Evolutionary conservation across 805 yeast genomes (phyloP), one percentile per base, ranked within the genome.

Genomic region (Wickerhamomyces xylosicus): DNA sequence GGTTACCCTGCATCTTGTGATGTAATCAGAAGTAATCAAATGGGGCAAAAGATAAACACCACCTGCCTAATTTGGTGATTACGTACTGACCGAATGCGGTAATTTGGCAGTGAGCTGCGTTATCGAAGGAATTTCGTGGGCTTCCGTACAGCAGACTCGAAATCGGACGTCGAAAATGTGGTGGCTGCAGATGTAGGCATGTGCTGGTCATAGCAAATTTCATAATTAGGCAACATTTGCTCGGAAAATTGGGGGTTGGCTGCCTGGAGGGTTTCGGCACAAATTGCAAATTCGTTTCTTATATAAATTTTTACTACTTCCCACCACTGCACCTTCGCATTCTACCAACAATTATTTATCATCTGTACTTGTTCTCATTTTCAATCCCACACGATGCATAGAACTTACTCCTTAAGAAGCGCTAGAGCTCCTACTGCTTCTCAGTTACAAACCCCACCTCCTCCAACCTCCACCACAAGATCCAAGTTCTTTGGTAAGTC

Each of bases 391-490:
- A 40, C 19, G n/a, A 82, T 83, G 90, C 87, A 83, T 67, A 79
- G 86, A 77, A 83, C 92, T 10, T 83, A 83, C 59, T 83, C 92
- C 17, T 65, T 83, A 57, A 79, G 90, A 75, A 70, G 77, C 45
- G 64, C 72, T 40, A 79, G 85, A 63, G 87, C 89, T 36, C 90
- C 89, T 49, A 80, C 90, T 31, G 87, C 89, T 45, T 73, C 89
- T 44, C 85, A 83, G 62, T 62, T 82, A 55, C 84, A 78, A 54
- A 69, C 81, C 37, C 90, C 92, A 22, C 83, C 89, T 33, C 87
- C 89, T 25, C 90, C 89, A 50, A 71, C 86, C 31, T 75, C 90
- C 10, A 66, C 85, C 37, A 82, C 89, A 54, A 72, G 66, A 52
- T 76, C 79, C 55, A 75, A 69, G 56, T 84, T 82, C 61, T 84